Evolutionary conservation across 2,329 filamentous ascomycete genomes (phyloP), one percentile per base, ranked within the genome.

Genomic region (Penicillium sp.): DNA sequence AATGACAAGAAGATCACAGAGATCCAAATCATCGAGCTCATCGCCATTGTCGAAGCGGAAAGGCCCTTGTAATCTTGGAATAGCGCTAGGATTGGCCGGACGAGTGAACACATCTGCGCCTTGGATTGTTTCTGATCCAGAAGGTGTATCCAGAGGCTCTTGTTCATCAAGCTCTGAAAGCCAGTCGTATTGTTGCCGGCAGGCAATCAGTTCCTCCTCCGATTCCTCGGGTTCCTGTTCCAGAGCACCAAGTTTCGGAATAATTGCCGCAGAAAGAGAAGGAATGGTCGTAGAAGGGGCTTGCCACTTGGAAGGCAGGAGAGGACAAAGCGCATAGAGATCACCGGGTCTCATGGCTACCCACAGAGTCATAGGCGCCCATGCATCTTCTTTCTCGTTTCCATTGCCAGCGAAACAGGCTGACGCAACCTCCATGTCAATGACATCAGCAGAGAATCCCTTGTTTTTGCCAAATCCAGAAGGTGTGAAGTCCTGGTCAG

Each of bases 351-450:
- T 86, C 89, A 97, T 99, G n/a, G 92, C 92, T 50, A 97, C 79
- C 91, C 93, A 99, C 11, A 99, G 81, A 0, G 94, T 97, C 90
- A 97, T 97, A 10, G 92, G 86, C 8, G 92, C 90, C 94, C 94
- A 99, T 2, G 83, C 83, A 67, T 85, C 80, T 62, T 87, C 83
- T 38, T 81, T 82, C 53, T 82, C 79, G 54, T 74, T 77, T 10
- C 82, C 84, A 50, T 72, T 78, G 27, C 92, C 92, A 15, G 92
- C 93, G 76, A 99, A 99, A 71, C 87, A 90, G 50, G 92, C 92
- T 2, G 92, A 88, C 4, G 92, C 91, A 23, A 96, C 91, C 69
- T 97, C 90, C 88, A 99, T 96, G 71, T 97, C 92, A 58, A 95
- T 87, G 2, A 85, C 85, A 71, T 97, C 92, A 0, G 92, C 89